Conservation (phyloP, 1,284 basidiomycete genomes). For the Ustilago xerochloae region DNA sequence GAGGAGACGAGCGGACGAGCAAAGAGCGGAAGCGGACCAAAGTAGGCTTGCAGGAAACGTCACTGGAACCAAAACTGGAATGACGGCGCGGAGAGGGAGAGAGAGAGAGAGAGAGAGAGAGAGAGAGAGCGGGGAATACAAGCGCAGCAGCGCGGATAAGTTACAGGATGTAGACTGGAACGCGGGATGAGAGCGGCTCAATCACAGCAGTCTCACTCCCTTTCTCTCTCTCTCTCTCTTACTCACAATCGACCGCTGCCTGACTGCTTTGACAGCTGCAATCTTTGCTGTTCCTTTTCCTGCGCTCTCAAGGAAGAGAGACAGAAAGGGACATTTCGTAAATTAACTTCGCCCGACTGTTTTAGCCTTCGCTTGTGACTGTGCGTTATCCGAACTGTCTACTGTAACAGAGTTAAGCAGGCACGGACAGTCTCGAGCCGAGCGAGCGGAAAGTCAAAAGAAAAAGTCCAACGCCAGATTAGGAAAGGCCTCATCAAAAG, state of each 20-base stretch:
- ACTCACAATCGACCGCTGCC: no score
- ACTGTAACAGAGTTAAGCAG: neutral
- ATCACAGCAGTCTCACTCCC: no score
- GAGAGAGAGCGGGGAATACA: no score
- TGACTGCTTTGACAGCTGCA: no score
- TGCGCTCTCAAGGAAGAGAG: no score
- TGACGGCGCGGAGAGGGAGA: neutral
- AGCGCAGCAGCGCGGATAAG: neutral
- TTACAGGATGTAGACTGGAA: neutral
- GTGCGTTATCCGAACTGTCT: slow-evolving; percentile 2
- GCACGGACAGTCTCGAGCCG: neutral
- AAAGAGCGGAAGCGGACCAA: neutral
- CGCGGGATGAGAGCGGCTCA: neutral
- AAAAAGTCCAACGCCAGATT: neutral
- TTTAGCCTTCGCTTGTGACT: no score
- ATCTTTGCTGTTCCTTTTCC: no score
- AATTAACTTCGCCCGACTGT: no score
- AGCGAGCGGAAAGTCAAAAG: neutral
- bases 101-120: no score
- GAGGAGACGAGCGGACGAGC: neutral
- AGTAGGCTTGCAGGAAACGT: slow-evolving; percentile 1
- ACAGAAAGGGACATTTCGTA: no score
- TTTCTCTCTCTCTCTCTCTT: no score
- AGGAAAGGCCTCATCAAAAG: neutral
- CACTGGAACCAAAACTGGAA: slow-evolving; percentile 7